Evolutionary conservation across 768 basidiomycete genomes (phyloP), one percentile per base, ranked within the genome.

Genomic region (Tremella mesenterica): DNA sequence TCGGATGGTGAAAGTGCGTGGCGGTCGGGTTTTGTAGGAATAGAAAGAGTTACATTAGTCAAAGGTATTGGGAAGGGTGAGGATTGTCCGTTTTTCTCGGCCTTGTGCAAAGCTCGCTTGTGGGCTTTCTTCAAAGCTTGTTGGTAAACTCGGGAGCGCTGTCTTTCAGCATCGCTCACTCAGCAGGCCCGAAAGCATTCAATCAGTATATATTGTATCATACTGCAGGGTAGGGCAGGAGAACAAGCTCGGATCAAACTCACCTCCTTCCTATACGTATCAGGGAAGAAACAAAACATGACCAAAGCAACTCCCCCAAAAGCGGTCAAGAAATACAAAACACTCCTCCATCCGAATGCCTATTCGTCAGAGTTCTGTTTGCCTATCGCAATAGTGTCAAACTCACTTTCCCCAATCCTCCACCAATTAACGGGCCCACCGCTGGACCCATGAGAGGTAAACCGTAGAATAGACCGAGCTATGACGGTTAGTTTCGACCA

Each of bases 271-370:
- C 88, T 80, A 75, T 86, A 92, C 0, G 88, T 88, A 63, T 92
- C 88, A 53, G 80, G 81, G 76, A 90, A 86, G 65, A 83, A 70
- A 29, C 84, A 50, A 70, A 88, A 86, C 18, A 77, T 73, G 33
- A 81, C 39, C 47, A 81, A 75, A 47, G 79, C 79, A 29, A 77
- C 26, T 1, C 81, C 81, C 8, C 80, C 80, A 50, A 84, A 77
- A 28, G 83, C 82, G 0, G 80, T 76, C 21, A 90, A 78, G 69
- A 91, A 88, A 80, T 86, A 92, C 69, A 92, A 88, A 0, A 82
- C 81, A 7, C 83, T 81, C 31, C 86, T 79, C 90, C 91, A 93
- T 48, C 76, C 78, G 70, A 83, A 83, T 0, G 76, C 79, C 49
- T 82, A 77, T n/a, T 16, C 3, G 73, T 77, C 0, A 86, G 86